phyloP scores from a whole-genome alignment of 2,329 filamentous ascomycete genomes.

The Aspergillus cejpii region DNA sequence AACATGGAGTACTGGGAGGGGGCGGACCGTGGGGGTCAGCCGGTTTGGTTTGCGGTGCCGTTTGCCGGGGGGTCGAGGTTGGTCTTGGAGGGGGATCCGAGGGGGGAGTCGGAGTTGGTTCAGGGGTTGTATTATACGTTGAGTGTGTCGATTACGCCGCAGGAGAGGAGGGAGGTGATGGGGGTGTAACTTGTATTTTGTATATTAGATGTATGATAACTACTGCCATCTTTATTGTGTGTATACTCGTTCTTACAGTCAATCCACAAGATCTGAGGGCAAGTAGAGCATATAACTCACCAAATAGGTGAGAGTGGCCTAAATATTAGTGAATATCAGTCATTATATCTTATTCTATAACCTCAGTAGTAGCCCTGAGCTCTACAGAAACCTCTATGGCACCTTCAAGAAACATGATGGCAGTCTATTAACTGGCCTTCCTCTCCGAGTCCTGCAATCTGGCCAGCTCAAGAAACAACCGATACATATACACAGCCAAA shows the following conservation, averaged over 20 bases:
- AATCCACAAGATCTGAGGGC: too few relatives aligned
- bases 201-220: too few relatives aligned
- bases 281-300: too few relatives aligned
- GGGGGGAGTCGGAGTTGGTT: slow-evolving; percentile 20
- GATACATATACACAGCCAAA: slow-evolving; percentile 15
- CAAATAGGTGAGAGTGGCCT: too few relatives aligned
- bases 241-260: too few relatives aligned
- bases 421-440: too few relatives aligned
- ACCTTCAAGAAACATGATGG: too few relatives aligned
- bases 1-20: slow-evolving; percentile 18
- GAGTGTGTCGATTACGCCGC: slow-evolving; percentile 20
- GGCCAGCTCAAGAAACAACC: slow-evolving; percentile 16
- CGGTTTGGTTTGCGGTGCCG: slow-evolving; percentile 17
- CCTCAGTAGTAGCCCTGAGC: too few relatives aligned
- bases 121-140: slow-evolving; percentile 19
- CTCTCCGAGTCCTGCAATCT: slow-evolving; percentile 14
- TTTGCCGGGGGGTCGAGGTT: slow-evolving; percentile 17
- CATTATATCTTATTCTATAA: too few relatives aligned
- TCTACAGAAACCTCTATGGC: too few relatives aligned
- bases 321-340: too few relatives aligned
- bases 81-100: slow-evolving; percentile 10
- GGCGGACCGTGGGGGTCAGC: slow-evolving; percentile 9
- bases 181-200: background rate
- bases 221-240: too few relatives aligned
- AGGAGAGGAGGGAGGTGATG: slow-evolving; percentile 13